phyloP scores from a whole-genome alignment of 495 filamentous ascomycete genomes.

The Collariella sp. region DNA sequence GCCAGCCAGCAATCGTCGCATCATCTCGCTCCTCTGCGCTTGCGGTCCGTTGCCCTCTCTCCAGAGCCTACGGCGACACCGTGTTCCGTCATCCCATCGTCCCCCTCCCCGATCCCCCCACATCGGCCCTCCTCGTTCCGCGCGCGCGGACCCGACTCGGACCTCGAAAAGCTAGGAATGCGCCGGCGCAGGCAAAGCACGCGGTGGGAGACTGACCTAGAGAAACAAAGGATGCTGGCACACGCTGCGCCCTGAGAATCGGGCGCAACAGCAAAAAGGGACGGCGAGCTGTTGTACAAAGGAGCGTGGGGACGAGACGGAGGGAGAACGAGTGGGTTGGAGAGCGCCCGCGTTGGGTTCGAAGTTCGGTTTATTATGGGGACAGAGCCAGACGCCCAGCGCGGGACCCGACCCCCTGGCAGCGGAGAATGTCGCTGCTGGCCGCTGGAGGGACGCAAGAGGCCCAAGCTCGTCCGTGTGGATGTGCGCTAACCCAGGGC shows the following conservation, averaged over 20 bases:
- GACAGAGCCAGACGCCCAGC: not conserved
- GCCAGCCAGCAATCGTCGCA: not conserved
- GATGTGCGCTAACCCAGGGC: too few species aligned
- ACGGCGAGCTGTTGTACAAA: slow-evolving; percentile 25
- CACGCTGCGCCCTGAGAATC: slow-evolving; percentile 32
- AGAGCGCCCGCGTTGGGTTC: slow-evolving; percentile 28
- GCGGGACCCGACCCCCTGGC: slow-evolving; percentile 17
- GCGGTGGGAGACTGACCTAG: slow-evolving; percentile 15
- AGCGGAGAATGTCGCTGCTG: slow-evolving; percentile 15
- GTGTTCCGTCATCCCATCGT: not conserved
- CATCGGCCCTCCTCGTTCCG: not conserved
- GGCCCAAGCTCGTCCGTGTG: slow-evolving; percentile 20
- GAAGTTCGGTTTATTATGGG: slow-evolving; percentile 30
- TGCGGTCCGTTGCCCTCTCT: not conserved
- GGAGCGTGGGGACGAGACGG: slow-evolving; percentile 31
- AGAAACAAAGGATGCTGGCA: slow-evolving; percentile 27
- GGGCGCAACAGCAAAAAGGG: slow-evolving; percentile 28
- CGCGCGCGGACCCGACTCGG: not conserved
- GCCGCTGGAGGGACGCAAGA: slow-evolving; percentile 11
- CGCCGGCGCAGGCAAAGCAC: too few species aligned
- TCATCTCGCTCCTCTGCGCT: not conserved
- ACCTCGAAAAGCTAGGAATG: not conserved
- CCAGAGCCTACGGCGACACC: too few species aligned
- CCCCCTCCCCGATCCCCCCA: not conserved
- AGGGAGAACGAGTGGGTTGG: slow-evolving; percentile 11